Evolutionary conservation across 2,329 filamentous ascomycete species (phyloP).

Genomic region (Paecilomyces dactylethromorphus): DNA sequence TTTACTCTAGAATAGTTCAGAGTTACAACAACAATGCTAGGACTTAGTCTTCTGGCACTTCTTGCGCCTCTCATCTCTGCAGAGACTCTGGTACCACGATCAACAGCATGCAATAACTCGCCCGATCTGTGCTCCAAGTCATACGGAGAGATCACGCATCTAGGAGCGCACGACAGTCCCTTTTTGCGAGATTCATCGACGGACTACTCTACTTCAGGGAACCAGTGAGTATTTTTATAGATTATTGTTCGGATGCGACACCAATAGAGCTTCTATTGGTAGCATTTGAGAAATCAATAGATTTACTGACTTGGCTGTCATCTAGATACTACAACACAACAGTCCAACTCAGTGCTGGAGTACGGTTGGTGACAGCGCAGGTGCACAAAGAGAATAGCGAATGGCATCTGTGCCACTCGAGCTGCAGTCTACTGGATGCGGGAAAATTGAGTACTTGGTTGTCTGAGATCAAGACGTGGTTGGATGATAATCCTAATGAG

Average conservation of each 20-base stretch:
- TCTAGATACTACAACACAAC: conserved; percentile 57
- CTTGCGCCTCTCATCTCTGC: conserved; percentile 20
- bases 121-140: conserved; percentile 62
- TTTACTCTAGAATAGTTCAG: not conserved
- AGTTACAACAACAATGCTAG: conserved; percentile 16
- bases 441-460: conserved; percentile 62
- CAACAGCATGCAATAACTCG: conserved; percentile 71
- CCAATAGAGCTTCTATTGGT: not conserved
- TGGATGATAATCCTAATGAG: conserved; percentile 63
- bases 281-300: not conserved
- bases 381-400: conserved; percentile 56
- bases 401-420: conserved; percentile 65
- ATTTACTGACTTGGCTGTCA: conserved; percentile 5
- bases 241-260: not conserved
- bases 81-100: conserved; percentile 20
- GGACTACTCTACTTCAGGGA: conserved; percentile 57
- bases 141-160: conserved; percentile 71
- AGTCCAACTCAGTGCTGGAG: conserved; percentile 61
- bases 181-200: conserved; percentile 62
- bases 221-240: conserved; percentile 51
- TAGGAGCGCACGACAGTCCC: conserved; percentile 69
- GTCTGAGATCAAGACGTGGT: conserved; percentile 57
- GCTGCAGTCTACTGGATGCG: conserved; percentile 61
- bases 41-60: conserved; percentile 21
- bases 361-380: conserved; percentile 66